Conservation (phyloP, 148 eudicot species). For the Cornus suecica region DNA sequence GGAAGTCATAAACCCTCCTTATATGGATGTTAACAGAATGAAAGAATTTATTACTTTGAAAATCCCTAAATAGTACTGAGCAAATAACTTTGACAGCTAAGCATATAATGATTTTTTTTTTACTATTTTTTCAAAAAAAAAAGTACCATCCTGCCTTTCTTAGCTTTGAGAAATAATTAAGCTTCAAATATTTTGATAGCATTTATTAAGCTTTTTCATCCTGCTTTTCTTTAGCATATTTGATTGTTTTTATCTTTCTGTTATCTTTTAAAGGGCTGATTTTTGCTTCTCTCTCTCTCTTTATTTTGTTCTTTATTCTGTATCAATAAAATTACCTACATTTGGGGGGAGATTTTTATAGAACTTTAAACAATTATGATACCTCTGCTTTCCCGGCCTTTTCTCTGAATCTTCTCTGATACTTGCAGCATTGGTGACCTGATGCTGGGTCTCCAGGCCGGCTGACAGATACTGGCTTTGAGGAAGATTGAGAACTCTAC, state of each 20-base stretch:
- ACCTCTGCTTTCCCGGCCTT: conserved; percentile 51
- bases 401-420: conserved; percentile 41
- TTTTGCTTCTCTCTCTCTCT: no score
- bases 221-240: no score
- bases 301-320: no score
- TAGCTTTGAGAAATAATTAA: neutral
- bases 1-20: neutral
- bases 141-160: no score
- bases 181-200: no score
- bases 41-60: neutral
- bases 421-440: conserved; percentile 30
- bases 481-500: conserved; percentile 81
- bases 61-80: neutral
- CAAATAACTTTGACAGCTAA: neutral
- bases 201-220: no score
- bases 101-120: no score
- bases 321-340: no score
- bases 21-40: neutral
- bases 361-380: conserved; percentile 14
- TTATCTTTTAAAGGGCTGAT: no score
- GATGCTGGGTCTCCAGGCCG: conserved; percentile 35
- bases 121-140: no score
- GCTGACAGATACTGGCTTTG: conserved; percentile 48
- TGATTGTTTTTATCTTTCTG: no score
- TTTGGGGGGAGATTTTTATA: no score